phyloP scores from a whole-genome alignment of 2,329 filamentous ascomycete genomes.

The Erysiphe pisi region DNA sequence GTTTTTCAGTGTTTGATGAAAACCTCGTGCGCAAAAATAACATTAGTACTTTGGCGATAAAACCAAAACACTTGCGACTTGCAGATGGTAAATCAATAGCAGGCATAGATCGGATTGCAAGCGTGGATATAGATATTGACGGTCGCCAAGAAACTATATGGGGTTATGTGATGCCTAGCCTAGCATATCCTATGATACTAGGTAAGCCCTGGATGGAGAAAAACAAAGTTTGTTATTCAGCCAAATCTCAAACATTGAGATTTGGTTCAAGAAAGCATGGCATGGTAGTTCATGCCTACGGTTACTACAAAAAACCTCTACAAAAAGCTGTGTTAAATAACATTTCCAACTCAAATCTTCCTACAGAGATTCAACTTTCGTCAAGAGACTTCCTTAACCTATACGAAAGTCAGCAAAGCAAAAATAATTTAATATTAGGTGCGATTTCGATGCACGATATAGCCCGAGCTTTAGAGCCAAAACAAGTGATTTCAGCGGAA shows the following conservation, averaged over 20 bases:
- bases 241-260: background rate
- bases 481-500: background rate
- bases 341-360: no score
- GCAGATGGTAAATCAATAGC: background rate
- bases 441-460: background rate
- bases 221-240: background rate
- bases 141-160: background rate
- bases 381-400: no score
- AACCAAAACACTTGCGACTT: background rate
- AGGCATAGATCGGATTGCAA: no score
- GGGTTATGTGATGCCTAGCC: background rate
- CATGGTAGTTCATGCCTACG: background rate
- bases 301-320: background rate
- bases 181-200: slow-evolving; percentile 7
- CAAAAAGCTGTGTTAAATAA: background rate
- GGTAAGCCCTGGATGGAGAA: slow-evolving; percentile 9
- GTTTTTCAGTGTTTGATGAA: slow-evolving; percentile 18
- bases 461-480: background rate
- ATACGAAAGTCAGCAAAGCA: no score
- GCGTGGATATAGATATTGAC: no score
- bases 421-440: background rate
- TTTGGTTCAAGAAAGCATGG: background rate
- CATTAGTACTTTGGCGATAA: background rate
- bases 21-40: slow-evolving; percentile 15
- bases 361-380: no score